phyloP scores from a whole-genome alignment of 192 early-diverging fungal genomes.

The Spinellus fusiger region DNA sequence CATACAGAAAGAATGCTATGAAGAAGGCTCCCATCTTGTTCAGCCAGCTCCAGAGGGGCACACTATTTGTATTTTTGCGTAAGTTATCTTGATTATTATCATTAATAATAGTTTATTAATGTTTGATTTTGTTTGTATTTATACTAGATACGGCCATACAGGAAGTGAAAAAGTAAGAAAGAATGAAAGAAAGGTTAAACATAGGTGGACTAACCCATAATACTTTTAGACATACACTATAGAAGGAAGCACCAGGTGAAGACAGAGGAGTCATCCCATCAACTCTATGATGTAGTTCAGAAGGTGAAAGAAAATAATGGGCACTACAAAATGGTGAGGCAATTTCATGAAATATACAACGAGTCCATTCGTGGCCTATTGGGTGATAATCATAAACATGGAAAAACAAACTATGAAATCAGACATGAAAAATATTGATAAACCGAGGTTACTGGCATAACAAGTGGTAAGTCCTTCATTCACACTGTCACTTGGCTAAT shows the following conservation, averaged over 20 bases:
- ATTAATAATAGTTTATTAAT: too few relatives aligned
- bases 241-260: constrained; percentile 51
- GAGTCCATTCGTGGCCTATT: constrained; percentile 86
- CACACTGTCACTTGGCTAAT: too few relatives aligned
- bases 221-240: constrained; percentile 59
- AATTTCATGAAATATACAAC: constrained; percentile 96
- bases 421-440: constrained; percentile 71
- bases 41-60: constrained; percentile 95
- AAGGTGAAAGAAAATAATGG: constrained; percentile 72
- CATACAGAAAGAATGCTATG: constrained; percentile 77
- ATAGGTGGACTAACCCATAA: too few relatives aligned
- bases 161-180: constrained; percentile 81
- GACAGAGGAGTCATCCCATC: constrained; percentile 87
- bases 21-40: constrained; percentile 93
- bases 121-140: background rate
- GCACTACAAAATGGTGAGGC: constrained; percentile 81
- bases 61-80: constrained; percentile 97
- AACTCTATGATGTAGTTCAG: constrained; percentile 79
- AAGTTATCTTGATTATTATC: too few relatives aligned
- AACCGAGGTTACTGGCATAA: constrained; percentile 74
- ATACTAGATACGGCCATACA: constrained; percentile 75
- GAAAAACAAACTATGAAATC: constrained; percentile 75
- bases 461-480: constrained; percentile 38
- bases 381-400: constrained; percentile 29
- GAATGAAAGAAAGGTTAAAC: too few relatives aligned